Base-by-base conservation (phyloP, 2,329 filamentous ascomycete species). In the Dactylellina parvicollis region DNA sequence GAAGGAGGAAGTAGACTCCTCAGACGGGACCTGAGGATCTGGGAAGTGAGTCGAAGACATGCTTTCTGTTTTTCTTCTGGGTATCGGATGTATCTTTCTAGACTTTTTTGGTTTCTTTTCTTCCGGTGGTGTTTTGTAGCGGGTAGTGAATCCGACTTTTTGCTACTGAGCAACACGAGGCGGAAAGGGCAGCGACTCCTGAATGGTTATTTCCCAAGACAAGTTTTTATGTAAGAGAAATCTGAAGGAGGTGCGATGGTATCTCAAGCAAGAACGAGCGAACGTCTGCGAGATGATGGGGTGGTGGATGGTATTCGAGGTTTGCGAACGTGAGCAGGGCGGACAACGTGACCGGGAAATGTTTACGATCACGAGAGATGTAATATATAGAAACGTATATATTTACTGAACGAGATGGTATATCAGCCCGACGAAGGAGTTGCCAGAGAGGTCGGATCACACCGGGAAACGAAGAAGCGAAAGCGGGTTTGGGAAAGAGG, bases 1-100 rank as follows among this genome's bases (percentile, higher is more conserved):
- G 82, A 90, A 92, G 0, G 90, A 90, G 24, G 80, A 79, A 2
- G 87, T 89, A 40, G 88, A 86, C 38, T 85, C 82, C 2, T 83
- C 80, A 1, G 86, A 86, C 1, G 90, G 90, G 18, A 92, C 83
- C 52, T 83, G 85, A 0, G 86, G 76, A 49, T 77, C 76, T 22
- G 72, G 67, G 46, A 72, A 72, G 32, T 72, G 67, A 10, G 40
- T 26, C 10, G 42, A 38, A 44, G 62, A 52, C 52, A 67, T 67
- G 47, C 26, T 9, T 54, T 4, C 20, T 44, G 14, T 42, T 32
- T 18, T 52, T 7, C 14, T n/a, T 44, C 9, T 14, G 14, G 28
- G 20, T 56, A 30, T 57, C 16, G n/a, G 16, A 32, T 46, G 34
- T 10, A n/a, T n/a, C n/a, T 28, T 52, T 36, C 28, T 26, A 36